A percentile compares a stretch with the other conserved stretches of the same genome.
Conservation (phyloP, 1,284 basidiomycete genomes). For the Schizophyllum commune region DNA sequence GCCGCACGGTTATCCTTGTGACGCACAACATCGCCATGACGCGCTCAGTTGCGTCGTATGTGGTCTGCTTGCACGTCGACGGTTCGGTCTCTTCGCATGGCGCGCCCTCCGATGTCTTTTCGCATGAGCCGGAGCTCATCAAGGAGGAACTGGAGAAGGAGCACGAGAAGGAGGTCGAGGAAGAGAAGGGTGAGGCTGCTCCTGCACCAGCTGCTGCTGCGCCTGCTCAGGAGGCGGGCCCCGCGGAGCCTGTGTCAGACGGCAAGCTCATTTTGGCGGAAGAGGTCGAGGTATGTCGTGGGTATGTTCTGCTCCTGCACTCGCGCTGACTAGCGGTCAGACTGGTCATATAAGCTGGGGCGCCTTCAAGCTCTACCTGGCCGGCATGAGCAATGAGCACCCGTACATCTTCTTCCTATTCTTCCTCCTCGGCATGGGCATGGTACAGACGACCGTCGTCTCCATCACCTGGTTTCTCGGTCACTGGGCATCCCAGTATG, state of each 20-base stretch:
- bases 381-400: conserved; percentile 32
- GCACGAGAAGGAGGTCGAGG: conserved; percentile 24
- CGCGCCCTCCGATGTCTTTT: conserved; percentile 27
- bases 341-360: conserved; percentile 43
- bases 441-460: conserved; percentile 15
- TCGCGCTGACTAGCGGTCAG: neutral
- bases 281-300: conserved; percentile 34
- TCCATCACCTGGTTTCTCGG: conserved; percentile 41
- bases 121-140: conserved; percentile 25
- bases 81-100: conserved; percentile 35
- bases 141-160: conserved; percentile 26
- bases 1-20: conserved; percentile 66
- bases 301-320: neutral
- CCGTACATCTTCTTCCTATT: conserved; percentile 31
- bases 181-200: conserved; percentile 29
- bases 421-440: conserved; percentile 19
- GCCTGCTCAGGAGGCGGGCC: conserved; percentile 12
- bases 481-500: conserved; percentile 39
- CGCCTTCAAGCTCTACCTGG: conserved; percentile 28
- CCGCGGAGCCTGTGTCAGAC: conserved; percentile 9
- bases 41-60: conserved; percentile 45
- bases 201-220: conserved; percentile 24
- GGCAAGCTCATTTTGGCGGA: conserved; percentile 53
- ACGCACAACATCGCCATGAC: conserved; percentile 57
- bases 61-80: conserved; percentile 42